phyloP scores from a whole-genome alignment of 768 basidiomycete genomes.

The Boletus subparvulus region DNA sequence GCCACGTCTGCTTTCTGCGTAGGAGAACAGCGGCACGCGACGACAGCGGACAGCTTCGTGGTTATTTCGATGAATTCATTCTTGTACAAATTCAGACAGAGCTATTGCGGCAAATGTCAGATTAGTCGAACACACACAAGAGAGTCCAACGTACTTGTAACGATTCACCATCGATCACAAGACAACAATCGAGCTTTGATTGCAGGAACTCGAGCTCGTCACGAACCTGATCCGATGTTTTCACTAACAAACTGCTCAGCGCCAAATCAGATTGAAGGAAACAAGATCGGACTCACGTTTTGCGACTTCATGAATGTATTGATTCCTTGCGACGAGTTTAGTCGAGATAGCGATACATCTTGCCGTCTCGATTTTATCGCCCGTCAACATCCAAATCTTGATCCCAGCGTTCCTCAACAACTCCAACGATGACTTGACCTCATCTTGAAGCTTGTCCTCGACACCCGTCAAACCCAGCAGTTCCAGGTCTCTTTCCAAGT shows the following conservation, averaged over 20 bases:
- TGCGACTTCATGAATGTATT: conserved; percentile 96
- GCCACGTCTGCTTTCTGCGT: conserved; percentile 99
- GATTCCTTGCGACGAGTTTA: conserved; percentile 91
- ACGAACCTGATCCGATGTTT: conserved; percentile 77
- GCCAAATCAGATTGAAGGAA: not conserved
- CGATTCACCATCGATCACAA: conserved; percentile 98
- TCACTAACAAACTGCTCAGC: conserved; percentile 53
- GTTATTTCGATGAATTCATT: conserved; percentile 95
- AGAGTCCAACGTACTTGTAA: conserved; percentile 61
- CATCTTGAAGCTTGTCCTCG: conserved; percentile 97
- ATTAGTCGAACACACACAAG: not conserved
- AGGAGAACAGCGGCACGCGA: conserved; percentile 96
- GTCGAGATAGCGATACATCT: conserved; percentile 97
- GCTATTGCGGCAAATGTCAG: conserved; percentile 42
- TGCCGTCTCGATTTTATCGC: conserved; percentile 99
- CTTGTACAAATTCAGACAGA: conserved; percentile 87
- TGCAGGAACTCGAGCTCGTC: conserved; percentile 92
- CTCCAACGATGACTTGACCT: conserved; percentile 92
- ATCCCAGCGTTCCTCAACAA: conserved; percentile 92
- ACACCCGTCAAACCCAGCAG: conserved; percentile 95
- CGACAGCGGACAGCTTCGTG: conserved; percentile 93
- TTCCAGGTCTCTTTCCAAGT: conserved; percentile 88
- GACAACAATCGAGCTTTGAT: conserved; percentile 93
- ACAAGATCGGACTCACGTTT: conserved; percentile 55
- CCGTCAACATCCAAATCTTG: conserved; percentile 99